phyloP scores from a whole-genome alignment of 331 rosid genomes.

The Arachis monticola region DNA sequence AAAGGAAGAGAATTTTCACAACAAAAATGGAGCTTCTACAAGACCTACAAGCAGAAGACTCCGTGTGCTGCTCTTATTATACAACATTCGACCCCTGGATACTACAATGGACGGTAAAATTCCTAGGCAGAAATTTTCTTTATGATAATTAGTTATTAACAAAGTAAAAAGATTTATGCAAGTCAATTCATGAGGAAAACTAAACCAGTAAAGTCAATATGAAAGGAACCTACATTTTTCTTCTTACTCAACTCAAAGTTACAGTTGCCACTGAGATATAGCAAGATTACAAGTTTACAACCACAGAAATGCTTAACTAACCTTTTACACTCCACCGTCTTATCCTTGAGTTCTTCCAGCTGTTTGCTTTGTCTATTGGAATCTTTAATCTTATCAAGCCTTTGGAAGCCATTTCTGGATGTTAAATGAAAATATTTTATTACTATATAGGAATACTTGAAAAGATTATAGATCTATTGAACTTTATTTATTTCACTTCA shows the following conservation, averaged over 20 bases:
- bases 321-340: constrained; percentile 98
- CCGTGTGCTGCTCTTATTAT: neutral
- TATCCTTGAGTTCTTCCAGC: constrained; percentile 92
- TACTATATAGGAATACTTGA: constrained; percentile 11
- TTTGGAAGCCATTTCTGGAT: constrained; percentile 96
- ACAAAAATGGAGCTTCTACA: too few species aligned
- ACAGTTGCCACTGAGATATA: constrained; percentile 19
- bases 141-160: constrained; percentile 18
- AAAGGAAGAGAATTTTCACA: neutral
- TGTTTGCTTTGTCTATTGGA: constrained; percentile 92
- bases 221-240: constrained; percentile 31
- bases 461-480: constrained; percentile 16
- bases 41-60: neutral
- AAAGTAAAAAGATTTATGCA: neutral
- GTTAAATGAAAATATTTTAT: constrained; percentile 36
- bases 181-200: neutral
- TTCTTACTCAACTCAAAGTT: constrained; percentile 20
- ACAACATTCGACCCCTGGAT: constrained; percentile 17
- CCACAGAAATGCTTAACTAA: constrained; percentile 36
- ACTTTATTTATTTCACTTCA: constrained; percentile 6
- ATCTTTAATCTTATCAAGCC: constrained; percentile 92
- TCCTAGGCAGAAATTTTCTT: constrained; percentile 1
- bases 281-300: constrained; percentile 2
- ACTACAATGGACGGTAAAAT: constrained; percentile 7
- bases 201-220: neutral